A percentile compares a stretch with the other conserved stretches of the same genome.
Conservation (phyloP, 140 eudicot species). For the Artemisia princeps region DNA sequence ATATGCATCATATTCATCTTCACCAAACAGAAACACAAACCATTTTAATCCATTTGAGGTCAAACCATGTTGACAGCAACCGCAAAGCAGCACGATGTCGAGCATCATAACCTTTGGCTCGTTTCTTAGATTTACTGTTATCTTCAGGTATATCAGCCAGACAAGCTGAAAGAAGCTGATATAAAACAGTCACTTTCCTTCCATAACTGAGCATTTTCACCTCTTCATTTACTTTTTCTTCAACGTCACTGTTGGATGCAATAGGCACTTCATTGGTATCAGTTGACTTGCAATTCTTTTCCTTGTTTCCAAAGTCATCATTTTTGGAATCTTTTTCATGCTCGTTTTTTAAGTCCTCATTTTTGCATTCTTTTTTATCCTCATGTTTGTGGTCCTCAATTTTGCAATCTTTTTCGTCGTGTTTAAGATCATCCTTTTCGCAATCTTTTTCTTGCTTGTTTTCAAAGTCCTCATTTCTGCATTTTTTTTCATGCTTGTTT, state of each 20-base stretch:
- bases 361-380: slow-evolving; percentile 23
- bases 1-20: neutral
- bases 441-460: slow-evolving; percentile 2
- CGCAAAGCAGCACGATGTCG: slow-evolving; percentile 92
- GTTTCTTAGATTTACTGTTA: slow-evolving; percentile 38
- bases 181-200: slow-evolving; percentile 66
- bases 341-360: neutral
- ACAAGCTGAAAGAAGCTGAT: slow-evolving; percentile 90
- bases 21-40: slow-evolving; percentile 26
- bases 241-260: slow-evolving; percentile 31
- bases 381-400: neutral
- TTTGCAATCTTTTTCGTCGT: slow-evolving; percentile 19
- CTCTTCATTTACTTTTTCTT: slow-evolving; percentile 57
- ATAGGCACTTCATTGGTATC: slow-evolving; percentile 23
- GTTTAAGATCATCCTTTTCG: neutral
- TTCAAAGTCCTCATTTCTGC: neutral
- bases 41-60: slow-evolving; percentile 77
- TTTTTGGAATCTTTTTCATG: slow-evolving; percentile 20
- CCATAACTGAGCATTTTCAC: slow-evolving; percentile 46
- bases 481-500: slow-evolving; percentile 19
- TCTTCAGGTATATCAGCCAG: slow-evolving; percentile 62
- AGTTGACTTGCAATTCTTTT: slow-evolving; percentile 16
- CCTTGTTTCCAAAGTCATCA: slow-evolving; percentile 9
- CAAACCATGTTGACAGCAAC: slow-evolving; percentile 83
- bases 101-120: slow-evolving; percentile 79